phyloP scores from a whole-genome alignment of 108 stramenopile genomes.

The Poteriospumella lacustris region DNA sequence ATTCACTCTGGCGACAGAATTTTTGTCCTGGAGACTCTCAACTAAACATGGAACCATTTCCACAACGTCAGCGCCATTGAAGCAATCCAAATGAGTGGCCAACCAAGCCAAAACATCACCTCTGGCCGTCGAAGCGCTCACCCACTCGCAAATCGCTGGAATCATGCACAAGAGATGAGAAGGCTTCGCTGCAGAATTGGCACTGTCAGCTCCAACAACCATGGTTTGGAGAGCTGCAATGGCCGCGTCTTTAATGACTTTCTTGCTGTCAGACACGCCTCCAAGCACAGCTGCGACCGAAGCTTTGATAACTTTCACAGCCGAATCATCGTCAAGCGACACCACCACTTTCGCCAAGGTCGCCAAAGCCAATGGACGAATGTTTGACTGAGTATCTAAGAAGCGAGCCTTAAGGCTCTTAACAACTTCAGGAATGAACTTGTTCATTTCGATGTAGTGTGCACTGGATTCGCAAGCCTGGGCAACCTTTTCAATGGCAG shows the following conservation, averaged over 20 bases:
- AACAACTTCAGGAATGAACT: neutral
- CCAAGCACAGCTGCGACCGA: neutral
- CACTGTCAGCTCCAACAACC: neutral
- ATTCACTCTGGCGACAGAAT: too few relatives aligned
- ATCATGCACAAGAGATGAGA: neutral
- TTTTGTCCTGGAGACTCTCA: too few relatives aligned
- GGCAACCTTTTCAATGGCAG: neutral
- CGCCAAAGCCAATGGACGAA: neutral
- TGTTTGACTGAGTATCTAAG: constrained; percentile 14
- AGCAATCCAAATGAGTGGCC: neutral
- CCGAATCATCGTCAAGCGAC: neutral
- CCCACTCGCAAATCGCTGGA: neutral
- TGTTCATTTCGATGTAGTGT: constrained; percentile 21
- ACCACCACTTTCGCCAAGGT: neutral
- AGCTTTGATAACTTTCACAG: neutral
- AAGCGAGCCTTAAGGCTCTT: neutral
- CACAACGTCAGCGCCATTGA: neutral
- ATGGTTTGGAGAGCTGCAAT: neutral
- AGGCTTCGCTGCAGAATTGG: neutral
- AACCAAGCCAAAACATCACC: neutral
- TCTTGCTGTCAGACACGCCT: constrained; percentile 15
- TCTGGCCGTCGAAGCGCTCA: neutral
- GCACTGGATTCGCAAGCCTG: constrained; percentile 14
- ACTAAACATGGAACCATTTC: neutral
- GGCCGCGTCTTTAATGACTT: constrained; percentile 1